A percentile compares a stretch with the other conserved stretches of the same genome.
phyloP scores from a whole-genome alignment of 2,329 filamentous ascomycete species.

The Neurospora crassa region DNA sequence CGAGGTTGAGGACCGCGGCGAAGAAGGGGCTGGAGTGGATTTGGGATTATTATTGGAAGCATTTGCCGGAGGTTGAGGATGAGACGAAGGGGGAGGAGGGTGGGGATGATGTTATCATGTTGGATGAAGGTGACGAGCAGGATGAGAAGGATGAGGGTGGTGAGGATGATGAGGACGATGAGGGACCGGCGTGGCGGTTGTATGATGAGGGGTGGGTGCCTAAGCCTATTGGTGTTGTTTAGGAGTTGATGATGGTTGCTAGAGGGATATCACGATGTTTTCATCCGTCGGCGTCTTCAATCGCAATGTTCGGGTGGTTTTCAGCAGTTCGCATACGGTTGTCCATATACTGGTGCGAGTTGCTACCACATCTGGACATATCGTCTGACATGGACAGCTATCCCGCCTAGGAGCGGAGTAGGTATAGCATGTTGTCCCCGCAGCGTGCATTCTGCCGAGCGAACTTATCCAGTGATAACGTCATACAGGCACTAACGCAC shows the following conservation, averaged over 20 bases:
- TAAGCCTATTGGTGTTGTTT: constrained; percentile 48
- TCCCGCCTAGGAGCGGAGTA: background rate
- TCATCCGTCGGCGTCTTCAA: background rate
- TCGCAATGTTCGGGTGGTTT: background rate
- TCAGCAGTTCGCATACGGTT: background rate
- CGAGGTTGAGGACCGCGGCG: constrained; percentile 60
- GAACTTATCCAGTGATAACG: background rate
- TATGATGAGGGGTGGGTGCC: constrained; percentile 45
- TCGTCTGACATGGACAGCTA: background rate
- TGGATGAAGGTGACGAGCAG: constrained; percentile 17
- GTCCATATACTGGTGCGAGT: background rate
- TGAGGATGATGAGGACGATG: constrained; percentile 7
- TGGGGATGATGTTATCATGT: constrained; percentile 15
- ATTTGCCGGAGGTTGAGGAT: constrained; percentile 26
- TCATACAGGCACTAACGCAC: background rate
- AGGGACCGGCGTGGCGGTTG: constrained; percentile 35
- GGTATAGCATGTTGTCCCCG: background rate
- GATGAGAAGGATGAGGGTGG: constrained; percentile 4
- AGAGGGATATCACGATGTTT: background rate
- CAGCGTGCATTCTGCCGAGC: background rate
- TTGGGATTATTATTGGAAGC: constrained; percentile 79
- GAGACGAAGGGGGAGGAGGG: background rate
- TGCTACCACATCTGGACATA: background rate
- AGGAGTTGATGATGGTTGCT: background rate
- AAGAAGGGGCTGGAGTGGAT: constrained; percentile 71